Base-by-base conservation (phyloP, 2,329 filamentous ascomycete genomes). In the Xylariaceae sp. region DNA sequence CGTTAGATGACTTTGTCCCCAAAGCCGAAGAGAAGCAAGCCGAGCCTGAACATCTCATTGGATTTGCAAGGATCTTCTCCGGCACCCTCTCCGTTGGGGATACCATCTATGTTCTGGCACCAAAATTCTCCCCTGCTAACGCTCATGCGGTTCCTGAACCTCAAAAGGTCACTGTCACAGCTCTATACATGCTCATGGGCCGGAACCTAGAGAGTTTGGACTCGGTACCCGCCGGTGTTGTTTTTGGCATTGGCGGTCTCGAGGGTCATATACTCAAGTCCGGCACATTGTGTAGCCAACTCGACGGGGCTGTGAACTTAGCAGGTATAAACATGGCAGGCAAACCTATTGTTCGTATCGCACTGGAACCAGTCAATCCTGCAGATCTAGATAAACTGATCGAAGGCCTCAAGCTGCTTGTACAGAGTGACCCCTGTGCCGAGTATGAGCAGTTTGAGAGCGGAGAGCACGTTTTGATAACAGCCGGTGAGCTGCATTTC, bases 301-400 rank as follows among this genome's bases (percentile, higher is more conserved):
- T 95, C 0, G 87, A 90, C 45, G 94, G 94, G 14, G 86, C 89
- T 6, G 85, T 95, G 61, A 99, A 99, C 71, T 75, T 99, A 47
- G 94, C 92, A 1, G 93, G 93, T 57, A 85, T 97, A 14, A 79
- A 75, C 49, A 84, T 92, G 70, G 84, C 83, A 31, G 89, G 88
- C 5, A 88, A 93, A 48, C 94, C 94, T 1, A 99, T 99, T 57
- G 94, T 99, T 6, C 88, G 94, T 46, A 93, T 99, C 17, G 92
- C 94, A 0, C 76, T 99, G n/a, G 94, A 99, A 68, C 94, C 94
- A 0, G 86, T 85, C 50, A 95, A 94, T 69, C 94, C 94, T 0
- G 86, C 84, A 22, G 91, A 99, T 66, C 77, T 99, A 18, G 88
- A 94, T 68, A 97, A 95, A 73, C 95, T 99, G 92, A 91, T 99